phyloP scores from a whole-genome alignment of 495 filamentous ascomycete species.

The Xylaria flabelliformis region DNA sequence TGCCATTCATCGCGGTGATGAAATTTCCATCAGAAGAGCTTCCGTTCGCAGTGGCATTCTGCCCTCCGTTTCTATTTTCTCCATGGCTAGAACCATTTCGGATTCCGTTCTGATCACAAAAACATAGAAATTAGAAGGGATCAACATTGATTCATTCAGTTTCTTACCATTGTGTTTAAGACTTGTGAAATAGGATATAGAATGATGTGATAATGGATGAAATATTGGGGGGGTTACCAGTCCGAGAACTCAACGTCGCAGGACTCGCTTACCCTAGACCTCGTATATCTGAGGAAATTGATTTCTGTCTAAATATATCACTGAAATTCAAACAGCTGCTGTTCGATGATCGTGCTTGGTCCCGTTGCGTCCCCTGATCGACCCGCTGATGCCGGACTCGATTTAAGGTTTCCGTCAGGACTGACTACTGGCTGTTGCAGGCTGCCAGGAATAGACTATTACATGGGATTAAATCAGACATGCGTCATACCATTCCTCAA shows the following conservation, averaged over 20 bases:
- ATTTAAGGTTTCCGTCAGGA: neutral
- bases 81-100: neutral
- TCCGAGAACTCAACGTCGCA: neutral
- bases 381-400: neutral
- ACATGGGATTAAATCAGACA: too few species aligned
- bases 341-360: neutral
- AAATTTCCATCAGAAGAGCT: neutral
- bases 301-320: neutral
- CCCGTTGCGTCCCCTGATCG: neutral
- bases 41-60: neutral
- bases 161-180: neutral
- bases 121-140: neutral
- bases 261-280: neutral
- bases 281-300: neutral
- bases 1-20: conserved; percentile 23
- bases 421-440: too few species aligned
- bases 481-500: too few species aligned
- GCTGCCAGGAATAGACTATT: too few species aligned
- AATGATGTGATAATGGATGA: neutral
- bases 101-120: neutral
- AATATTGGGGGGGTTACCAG: neutral
- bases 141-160: neutral
- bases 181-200: neutral
- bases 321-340: neutral
- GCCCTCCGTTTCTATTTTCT: neutral